Conservation (phyloP, 768 basidiomycete genomes). For the Amanita polypyramis region DNA sequence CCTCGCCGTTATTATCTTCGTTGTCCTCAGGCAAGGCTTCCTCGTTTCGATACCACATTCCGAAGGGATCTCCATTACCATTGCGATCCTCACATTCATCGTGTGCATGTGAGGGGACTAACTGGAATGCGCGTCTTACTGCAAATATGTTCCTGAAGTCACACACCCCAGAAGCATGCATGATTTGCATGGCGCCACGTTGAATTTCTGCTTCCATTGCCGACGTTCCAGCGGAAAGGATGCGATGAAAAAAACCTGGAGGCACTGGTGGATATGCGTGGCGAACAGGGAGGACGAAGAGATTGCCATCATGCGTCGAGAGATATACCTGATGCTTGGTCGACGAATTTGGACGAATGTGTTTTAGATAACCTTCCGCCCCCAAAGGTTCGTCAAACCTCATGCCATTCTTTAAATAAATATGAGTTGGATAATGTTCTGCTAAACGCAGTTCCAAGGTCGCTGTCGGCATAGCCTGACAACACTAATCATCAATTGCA, state of each 20-base stretch:
- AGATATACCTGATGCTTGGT: constrained; percentile 56
- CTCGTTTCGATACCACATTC: constrained; percentile 25
- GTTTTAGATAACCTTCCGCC: constrained; percentile 81
- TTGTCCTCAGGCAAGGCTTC: constrained; percentile 39
- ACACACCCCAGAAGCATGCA: constrained; percentile 53
- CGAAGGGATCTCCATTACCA: constrained; percentile 23
- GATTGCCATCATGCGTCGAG: constrained; percentile 57
- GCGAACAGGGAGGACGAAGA: constrained; percentile 47
- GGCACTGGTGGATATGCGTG: constrained; percentile 62
- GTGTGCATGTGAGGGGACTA: constrained; percentile 26
- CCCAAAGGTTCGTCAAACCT: constrained; percentile 64
- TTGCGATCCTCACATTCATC: constrained; percentile 18
- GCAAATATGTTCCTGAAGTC: constrained; percentile 62
- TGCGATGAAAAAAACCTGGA: constrained; percentile 34
- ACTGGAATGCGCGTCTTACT: constrained; percentile 55
- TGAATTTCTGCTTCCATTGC: constrained; percentile 43
- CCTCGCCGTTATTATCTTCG: constrained; percentile 57
- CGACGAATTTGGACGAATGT: constrained; percentile 50
- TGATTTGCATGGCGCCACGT: constrained; percentile 55
- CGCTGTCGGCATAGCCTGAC: constrained; percentile 29
- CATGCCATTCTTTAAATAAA: constrained; percentile 35
- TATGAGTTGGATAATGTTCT: constrained; percentile 47
- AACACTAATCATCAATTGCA: constrained; percentile 1
- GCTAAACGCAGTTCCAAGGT: constrained; percentile 68
- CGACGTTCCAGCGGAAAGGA: constrained; percentile 17